phyloP scores from a whole-genome alignment of 176 grass and related monocot species.

The Carex parvula region DNA sequence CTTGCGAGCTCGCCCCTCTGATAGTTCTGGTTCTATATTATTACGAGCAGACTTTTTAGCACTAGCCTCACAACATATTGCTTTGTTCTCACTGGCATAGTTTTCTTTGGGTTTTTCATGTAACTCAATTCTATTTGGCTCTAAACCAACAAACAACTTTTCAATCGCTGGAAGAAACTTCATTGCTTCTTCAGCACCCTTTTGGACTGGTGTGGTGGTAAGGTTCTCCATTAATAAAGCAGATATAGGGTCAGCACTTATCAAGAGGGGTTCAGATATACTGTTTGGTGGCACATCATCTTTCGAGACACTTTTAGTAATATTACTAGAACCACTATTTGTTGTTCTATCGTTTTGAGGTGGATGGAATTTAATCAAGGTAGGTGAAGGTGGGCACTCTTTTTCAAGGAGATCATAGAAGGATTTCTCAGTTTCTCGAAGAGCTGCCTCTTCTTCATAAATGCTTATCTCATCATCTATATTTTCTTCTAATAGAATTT shows the following conservation, averaged over 20 bases:
- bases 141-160: conserved; percentile 26
- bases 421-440: conserved; percentile 35
- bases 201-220: conserved; percentile 8
- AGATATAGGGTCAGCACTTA: not conserved
- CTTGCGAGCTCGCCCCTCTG: conserved; percentile 33
- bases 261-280: not conserved
- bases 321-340: not conserved
- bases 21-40: conserved; percentile 21
- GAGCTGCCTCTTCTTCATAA: conserved; percentile 18
- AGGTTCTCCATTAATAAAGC: not conserved
- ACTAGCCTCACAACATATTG: not conserved
- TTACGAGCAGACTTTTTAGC: conserved; percentile 4
- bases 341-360: not conserved
- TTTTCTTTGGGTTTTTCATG: not conserved
- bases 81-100: conserved; percentile 2
- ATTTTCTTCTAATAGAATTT: conserved; percentile 49
- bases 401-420: conserved; percentile 38
- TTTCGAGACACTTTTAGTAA: not conserved
- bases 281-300: not conserved
- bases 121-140: conserved; percentile 1
- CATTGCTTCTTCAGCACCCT: conserved; percentile 39
- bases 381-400: not conserved
- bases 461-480: conserved; percentile 42
- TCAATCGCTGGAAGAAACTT: conserved; percentile 41
- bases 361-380: not conserved